Evolutionary conservation across 1,139 yeast genomes (phyloP).

Genomic region (Taiozyma sp.): DNA sequence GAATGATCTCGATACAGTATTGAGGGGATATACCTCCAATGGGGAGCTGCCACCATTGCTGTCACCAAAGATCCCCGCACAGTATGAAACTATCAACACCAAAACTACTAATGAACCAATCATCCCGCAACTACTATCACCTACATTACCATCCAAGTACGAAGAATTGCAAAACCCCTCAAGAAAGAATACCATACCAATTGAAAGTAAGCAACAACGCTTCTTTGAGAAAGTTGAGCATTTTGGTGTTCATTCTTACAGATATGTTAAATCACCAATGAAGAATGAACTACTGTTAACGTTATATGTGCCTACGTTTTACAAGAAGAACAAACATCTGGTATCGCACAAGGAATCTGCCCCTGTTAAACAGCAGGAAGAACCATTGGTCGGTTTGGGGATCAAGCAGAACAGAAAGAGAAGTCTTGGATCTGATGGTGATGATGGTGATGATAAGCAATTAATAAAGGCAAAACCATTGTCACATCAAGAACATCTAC

Average conservation of each 20-base stretch:
- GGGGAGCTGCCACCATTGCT: constrained; percentile 6
- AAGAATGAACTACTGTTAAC: constrained; percentile 6
- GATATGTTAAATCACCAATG: background rate
- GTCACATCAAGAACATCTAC: background rate
- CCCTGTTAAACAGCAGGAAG: background rate
- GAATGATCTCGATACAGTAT: constrained; percentile 1
- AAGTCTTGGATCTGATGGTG: background rate
- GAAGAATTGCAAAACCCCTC: background rate
- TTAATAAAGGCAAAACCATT: background rate
- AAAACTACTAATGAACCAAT: background rate
- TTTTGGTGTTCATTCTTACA: constrained; percentile 9
- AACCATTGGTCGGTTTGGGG: background rate
- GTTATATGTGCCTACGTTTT: constrained; percentile 13
- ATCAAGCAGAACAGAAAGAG: background rate
- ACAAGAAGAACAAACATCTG: constrained; percentile 3
- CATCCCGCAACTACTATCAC: constrained; percentile 16
- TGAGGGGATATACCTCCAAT: background rate
- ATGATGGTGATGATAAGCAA: background rate
- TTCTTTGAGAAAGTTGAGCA: constrained; percentile 9
- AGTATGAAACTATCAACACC: background rate
- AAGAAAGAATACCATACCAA: background rate
- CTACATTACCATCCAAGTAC: constrained; percentile 18
- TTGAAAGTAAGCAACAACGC: background rate
- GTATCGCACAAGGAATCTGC: background rate
- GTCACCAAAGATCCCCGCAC: constrained; percentile 6